These are phyloP conservation scores for Glebionis coronaria DNA, from an alignment of 129 eudicot species.

Conservation along the genomic window DNA sequence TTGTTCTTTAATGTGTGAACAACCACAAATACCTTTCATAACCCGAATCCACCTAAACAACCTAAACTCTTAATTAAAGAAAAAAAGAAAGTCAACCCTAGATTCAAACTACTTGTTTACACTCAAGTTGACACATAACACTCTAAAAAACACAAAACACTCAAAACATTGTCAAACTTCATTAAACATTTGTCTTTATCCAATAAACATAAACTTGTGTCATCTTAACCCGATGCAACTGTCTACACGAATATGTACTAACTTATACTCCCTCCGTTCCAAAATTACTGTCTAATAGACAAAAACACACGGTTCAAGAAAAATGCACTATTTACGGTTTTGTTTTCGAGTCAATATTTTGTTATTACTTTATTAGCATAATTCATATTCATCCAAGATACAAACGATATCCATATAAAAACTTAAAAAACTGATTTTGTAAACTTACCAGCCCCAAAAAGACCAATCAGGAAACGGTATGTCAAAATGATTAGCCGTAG, in stretches of 20 bases:
- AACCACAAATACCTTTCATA: neutral
- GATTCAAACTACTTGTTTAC: constrained; percentile 11
- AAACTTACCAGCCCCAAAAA: constrained; percentile 86
- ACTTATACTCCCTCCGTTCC: too few species aligned
- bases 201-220: neutral
- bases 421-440: neutral
- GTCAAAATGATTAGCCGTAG: constrained; percentile 56
- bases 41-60: neutral
- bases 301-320: too few species aligned
- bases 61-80: neutral
- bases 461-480: constrained; percentile 97
- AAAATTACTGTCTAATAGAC: too few species aligned
- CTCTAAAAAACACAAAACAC: constrained; percentile 1
- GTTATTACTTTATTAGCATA: neutral
- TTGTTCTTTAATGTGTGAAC: neutral
- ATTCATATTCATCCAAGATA: constrained; percentile 19
- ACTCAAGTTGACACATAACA: neutral
- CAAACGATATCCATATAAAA: neutral
- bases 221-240: neutral
- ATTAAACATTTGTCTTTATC: constrained; percentile 1
- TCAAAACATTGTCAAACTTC: neutral
- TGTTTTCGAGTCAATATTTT: too few species aligned
- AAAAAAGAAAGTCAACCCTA: constrained; percentile 15
- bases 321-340: too few species aligned
- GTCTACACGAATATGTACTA: neutral